phyloP scores from a whole-genome alignment of 2,329 filamentous ascomycete genomes.

The Tolypocladium tropicale region DNA sequence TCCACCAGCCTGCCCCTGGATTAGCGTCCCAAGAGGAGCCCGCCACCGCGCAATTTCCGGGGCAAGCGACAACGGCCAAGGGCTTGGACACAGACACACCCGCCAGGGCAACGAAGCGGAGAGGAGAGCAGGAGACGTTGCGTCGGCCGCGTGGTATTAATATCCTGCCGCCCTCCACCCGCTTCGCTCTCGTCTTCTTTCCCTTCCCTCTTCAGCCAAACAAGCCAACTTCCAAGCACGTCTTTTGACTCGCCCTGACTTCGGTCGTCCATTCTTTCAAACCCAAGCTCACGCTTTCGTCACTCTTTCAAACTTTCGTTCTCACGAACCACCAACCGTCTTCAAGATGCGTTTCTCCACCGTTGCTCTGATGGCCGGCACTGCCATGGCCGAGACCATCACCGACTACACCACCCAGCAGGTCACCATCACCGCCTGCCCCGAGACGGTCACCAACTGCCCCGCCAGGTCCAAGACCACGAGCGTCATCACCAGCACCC shows the following conservation, averaged over 20 bases:
- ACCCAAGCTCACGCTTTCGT: constrained; percentile 19
- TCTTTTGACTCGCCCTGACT: constrained; percentile 37
- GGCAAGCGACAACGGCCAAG: background rate
- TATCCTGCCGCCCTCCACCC: constrained; percentile 28
- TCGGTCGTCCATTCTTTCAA: constrained; percentile 49
- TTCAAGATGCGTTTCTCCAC: constrained; percentile 55
- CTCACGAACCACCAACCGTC: constrained; percentile 19
- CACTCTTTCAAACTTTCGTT: constrained; percentile 22
- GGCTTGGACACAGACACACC: background rate
- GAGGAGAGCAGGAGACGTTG: background rate
- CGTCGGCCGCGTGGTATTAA: constrained; percentile 28
- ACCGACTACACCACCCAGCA: constrained; percentile 48
- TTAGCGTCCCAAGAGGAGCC: constrained; percentile 5
- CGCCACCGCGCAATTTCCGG: constrained; percentile 11
- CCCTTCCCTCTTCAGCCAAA: constrained; percentile 29
- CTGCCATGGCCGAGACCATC: constrained; percentile 17
- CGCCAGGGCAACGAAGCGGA: background rate
- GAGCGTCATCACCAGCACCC: constrained; percentile 24
- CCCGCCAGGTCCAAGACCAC: constrained; percentile 30
- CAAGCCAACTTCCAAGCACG: constrained; percentile 29
- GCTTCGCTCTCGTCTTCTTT: constrained; percentile 11
- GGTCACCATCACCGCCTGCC: constrained; percentile 53
- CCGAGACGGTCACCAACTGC: constrained; percentile 51
- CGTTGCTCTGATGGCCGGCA: constrained; percentile 33
- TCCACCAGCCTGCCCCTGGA: constrained; percentile 8